phyloP scores from a whole-genome alignment of 2,329 filamentous ascomycete genomes.

The Nigrospora osmanthi region DNA sequence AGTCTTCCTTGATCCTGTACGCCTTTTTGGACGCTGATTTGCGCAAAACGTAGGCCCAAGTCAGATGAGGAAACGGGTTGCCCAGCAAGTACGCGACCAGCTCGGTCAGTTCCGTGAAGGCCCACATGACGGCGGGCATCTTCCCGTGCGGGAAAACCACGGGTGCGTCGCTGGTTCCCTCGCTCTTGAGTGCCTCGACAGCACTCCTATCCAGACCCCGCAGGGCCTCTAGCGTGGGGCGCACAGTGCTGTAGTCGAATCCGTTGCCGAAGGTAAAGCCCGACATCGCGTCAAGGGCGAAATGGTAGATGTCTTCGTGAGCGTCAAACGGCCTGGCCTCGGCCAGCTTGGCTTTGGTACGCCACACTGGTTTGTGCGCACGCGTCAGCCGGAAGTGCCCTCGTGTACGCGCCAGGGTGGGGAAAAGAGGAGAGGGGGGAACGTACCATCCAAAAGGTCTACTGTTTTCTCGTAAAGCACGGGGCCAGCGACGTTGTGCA shows the following conservation, averaged over 20 bases:
- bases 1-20: too few relatives aligned
- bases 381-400: too few relatives aligned
- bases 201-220: background rate
- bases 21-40: too few relatives aligned
- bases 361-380: too few relatives aligned
- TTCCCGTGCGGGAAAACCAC: too few relatives aligned
- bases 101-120: too few relatives aligned
- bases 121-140: too few relatives aligned
- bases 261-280: background rate
- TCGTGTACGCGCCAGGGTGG: too few relatives aligned
- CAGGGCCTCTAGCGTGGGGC: background rate
- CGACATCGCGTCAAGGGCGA: conserved; percentile 2
- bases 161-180: background rate
- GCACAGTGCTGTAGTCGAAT: background rate
- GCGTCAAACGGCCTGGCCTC: background rate
- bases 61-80: too few relatives aligned
- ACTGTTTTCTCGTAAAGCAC: background rate
- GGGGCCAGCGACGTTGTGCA: conserved; percentile 1
- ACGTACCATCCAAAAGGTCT: background rate
- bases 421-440: too few relatives aligned
- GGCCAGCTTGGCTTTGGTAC: background rate
- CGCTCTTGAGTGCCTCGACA: background rate
- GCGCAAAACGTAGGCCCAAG: too few relatives aligned
- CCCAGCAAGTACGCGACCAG: too few relatives aligned
- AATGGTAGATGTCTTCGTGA: background rate